Conservation (phyloP, 495 filamentous ascomycete genomes). For the Daldinia caldariorum region DNA sequence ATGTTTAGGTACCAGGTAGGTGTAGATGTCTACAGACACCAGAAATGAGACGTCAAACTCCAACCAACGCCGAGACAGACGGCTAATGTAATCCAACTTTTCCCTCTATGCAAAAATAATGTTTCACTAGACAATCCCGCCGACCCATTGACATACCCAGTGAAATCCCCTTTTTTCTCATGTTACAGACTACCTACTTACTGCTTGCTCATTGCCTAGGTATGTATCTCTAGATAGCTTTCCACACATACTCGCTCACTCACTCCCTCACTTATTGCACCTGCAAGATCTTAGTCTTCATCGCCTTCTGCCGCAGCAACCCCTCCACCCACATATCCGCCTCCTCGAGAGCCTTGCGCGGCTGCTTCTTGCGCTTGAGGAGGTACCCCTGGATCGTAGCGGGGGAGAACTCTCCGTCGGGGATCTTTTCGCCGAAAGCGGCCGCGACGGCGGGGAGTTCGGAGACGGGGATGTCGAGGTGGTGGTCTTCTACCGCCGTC, state of each 20-base stretch:
- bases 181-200: no score
- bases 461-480: not conserved
- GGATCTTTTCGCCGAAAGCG: slow-evolving; percentile 60
- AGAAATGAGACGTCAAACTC: not conserved
- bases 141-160: no score
- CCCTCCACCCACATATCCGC: slow-evolving; percentile 65
- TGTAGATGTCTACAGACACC: not conserved
- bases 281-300: slow-evolving; percentile 50
- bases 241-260: not conserved
- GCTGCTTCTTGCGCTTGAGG: slow-evolving; percentile 70
- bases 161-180: no score
- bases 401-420: slow-evolving; percentile 64
- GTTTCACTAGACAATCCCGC: no score
- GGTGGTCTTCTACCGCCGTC: not conserved
- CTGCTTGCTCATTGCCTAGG: no score
- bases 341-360: slow-evolving; percentile 65
- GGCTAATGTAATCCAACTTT: not conserved
- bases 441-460: slow-evolving; percentile 55
- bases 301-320: slow-evolving; percentile 56
- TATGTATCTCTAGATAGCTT: not conserved
- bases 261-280: slow-evolving; percentile 45
- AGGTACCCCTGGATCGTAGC: slow-evolving; percentile 79
- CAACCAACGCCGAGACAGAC: not conserved
- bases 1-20: not conserved
- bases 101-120: not conserved